phyloP scores from a whole-genome alignment of 495 filamentous ascomycete species.

The Cercophora newfieldiana region DNA sequence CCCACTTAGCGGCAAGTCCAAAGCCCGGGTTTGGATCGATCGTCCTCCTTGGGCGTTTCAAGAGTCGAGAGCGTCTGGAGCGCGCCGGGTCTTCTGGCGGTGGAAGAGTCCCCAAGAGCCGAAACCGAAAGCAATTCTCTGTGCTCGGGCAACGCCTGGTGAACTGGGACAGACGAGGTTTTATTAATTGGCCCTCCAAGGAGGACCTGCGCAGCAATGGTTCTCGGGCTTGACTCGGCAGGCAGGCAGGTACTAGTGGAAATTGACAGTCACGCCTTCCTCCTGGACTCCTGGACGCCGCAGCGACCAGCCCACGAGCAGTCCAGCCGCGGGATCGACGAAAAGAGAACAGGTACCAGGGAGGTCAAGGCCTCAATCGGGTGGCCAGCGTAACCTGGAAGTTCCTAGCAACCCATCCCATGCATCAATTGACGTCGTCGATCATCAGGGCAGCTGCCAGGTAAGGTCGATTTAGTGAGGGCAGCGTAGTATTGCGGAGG shows the following conservation, averaged over 20 bases:
- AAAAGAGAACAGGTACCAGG: background rate
- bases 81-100: background rate
- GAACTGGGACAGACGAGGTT: constrained; percentile 9
- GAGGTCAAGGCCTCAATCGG: constrained; percentile 9
- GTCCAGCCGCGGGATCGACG: background rate
- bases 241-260: constrained; percentile 23
- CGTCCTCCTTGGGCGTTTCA: constrained; percentile 17
- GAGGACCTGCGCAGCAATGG: background rate
- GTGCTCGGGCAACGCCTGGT: background rate
- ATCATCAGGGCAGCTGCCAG: background rate
- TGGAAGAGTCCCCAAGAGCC: constrained; percentile 5
- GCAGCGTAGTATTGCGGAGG: constrained; percentile 1
- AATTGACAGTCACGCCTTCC: constrained; percentile 24
- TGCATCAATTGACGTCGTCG: constrained; percentile 15
- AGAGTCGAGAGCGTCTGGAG: background rate
- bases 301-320: background rate
- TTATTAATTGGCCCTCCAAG: constrained; percentile 4
- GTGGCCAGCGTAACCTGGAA: background rate
- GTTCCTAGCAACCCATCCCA: constrained; percentile 7
- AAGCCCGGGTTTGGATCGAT: constrained; percentile 9
- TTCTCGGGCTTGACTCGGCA: constrained; percentile 23
- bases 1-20: constrained; percentile 1
- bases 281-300: background rate
- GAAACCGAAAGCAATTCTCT: background rate
- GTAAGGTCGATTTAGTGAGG: background rate